Conservation (phyloP, 257 asterid species). For the Forsythia suspensa region DNA sequence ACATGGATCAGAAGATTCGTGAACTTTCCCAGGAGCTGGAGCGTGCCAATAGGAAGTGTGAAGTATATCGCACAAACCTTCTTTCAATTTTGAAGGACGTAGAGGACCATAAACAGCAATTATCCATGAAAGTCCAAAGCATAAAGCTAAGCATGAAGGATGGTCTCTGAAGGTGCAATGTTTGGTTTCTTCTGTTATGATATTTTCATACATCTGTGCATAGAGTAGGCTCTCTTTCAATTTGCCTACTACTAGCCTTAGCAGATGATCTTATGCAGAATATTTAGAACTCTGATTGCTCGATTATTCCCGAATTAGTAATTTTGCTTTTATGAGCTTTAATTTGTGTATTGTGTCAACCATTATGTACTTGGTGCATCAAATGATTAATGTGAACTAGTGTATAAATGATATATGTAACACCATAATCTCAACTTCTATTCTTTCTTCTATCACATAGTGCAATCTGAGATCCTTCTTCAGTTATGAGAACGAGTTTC, state of each 20-base stretch:
- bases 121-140: constrained; percentile 72
- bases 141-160: constrained; percentile 78
- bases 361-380: constrained; percentile 30
- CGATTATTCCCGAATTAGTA: constrained; percentile 13
- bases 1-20: constrained; percentile 68
- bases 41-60: constrained; percentile 72
- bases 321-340: constrained; percentile 11
- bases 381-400: constrained; percentile 29
- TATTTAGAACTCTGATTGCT: constrained; percentile 13
- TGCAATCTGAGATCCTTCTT: constrained; percentile 1
- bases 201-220: constrained; percentile 15
- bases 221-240: background rate
- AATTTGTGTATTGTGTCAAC: constrained; percentile 1
- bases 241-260: constrained; percentile 5
- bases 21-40: constrained; percentile 68
- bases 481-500: constrained; percentile 7
- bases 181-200: constrained; percentile 15
- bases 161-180: constrained; percentile 38
- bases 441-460: constrained; percentile 9
- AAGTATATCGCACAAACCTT: constrained; percentile 75
- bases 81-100: constrained; percentile 81
- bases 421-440: background rate
- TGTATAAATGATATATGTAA: constrained; percentile 29
- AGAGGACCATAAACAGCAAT: constrained; percentile 81
- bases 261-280: constrained; percentile 5